Evolutionary conservation across 345 rosid species (phyloP).

Genomic region (Gossypioides kirkii): DNA sequence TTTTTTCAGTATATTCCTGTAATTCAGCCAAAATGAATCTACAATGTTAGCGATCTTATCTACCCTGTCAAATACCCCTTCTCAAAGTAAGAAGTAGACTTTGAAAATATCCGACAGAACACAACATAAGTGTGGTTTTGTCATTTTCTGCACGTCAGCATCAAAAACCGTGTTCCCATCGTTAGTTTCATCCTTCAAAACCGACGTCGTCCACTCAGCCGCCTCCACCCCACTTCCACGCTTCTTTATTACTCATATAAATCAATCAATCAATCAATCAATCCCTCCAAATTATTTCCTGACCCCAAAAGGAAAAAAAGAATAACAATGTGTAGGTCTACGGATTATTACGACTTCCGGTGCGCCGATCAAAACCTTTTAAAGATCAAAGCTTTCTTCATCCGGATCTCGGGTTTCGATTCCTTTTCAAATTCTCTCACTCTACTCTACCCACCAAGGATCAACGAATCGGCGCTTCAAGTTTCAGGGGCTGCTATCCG

Average conservation of each 20-base stretch:
- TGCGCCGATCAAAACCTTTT: constrained; percentile 24
- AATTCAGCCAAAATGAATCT: no score
- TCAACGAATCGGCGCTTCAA: constrained; percentile 43
- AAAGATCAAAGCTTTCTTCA: constrained; percentile 54
- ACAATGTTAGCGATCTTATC: no score
- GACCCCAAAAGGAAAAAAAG: background rate
- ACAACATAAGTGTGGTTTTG: background rate
- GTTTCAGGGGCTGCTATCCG: constrained; percentile 56
- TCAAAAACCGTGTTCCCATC: background rate
- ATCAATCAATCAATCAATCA: background rate
- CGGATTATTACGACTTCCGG: constrained; percentile 33
- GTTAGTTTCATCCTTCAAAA: background rate
- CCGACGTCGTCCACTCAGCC: background rate
- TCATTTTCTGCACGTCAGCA: background rate
- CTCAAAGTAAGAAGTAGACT: no score
- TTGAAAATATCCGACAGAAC: background rate
- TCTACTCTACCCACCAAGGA: constrained; percentile 58
- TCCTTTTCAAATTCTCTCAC: constrained; percentile 52
- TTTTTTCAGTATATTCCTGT: no score
- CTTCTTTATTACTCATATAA: background rate
- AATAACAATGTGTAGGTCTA: constrained; percentile 50
- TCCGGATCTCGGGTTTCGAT: constrained; percentile 41
- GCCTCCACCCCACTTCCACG: background rate
- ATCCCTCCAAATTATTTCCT: background rate
- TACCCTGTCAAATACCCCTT: no score